Evolutionary conservation across 2,329 filamentous ascomycete genomes (phyloP).

Genomic region (Amauroascus verrucosus): DNA sequence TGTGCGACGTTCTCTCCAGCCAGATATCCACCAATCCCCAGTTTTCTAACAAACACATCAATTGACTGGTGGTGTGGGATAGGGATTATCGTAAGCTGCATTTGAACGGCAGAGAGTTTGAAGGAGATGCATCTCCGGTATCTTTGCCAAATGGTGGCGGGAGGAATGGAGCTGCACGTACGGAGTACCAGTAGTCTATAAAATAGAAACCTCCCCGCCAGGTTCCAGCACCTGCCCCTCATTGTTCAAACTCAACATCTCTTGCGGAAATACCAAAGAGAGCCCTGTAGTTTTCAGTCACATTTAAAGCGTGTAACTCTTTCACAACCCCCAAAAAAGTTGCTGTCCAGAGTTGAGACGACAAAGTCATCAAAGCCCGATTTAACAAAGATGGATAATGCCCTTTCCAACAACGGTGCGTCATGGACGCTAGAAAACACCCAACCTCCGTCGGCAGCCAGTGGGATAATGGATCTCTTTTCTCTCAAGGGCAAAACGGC

Average conservation of each 20-base stretch:
- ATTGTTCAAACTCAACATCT: neutral
- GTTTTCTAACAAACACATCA: neutral
- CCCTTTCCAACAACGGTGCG: slow-evolving; percentile 3
- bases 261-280: neutral
- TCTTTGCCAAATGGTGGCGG: neutral
- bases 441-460: slow-evolving; percentile 33
- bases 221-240: neutral
- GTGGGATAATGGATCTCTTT: slow-evolving; percentile 54
- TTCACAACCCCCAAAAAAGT: too few relatives aligned
- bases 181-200: neutral
- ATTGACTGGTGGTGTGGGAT: neutral
- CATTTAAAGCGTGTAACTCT: too few relatives aligned
- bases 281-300: too few relatives aligned
- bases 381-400: slow-evolving; percentile 6
- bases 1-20: too few relatives aligned
- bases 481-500: slow-evolving; percentile 60
- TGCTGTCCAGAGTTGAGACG: too few relatives aligned
- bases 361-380: too few relatives aligned
- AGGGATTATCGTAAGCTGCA: neutral
- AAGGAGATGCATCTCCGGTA: neutral
- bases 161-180: neutral
- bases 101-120: neutral
- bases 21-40: too few relatives aligned
- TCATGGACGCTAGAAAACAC: slow-evolving; percentile 44
- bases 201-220: neutral